Evolutionary conservation across 306 rosid genomes (phyloP).

Genomic region (Glycine tomentella): DNA sequence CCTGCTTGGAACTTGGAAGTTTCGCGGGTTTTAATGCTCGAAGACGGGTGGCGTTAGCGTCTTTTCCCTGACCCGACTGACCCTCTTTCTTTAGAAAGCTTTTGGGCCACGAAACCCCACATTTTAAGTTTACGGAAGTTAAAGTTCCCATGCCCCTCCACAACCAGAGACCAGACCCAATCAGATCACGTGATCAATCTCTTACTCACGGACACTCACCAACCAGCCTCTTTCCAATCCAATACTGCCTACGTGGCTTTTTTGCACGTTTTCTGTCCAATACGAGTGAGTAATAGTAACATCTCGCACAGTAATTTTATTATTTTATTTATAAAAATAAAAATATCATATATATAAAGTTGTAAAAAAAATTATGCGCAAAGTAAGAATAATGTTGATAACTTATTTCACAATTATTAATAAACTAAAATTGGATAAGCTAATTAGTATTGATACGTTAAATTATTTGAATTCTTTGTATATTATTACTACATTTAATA

Average conservation of each 20-base stretch:
- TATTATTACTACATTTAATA: too few species aligned
- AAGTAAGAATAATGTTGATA: too few species aligned
- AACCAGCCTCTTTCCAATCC: neutral
- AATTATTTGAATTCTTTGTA: too few species aligned
- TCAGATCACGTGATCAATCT: slow-evolving; percentile 31
- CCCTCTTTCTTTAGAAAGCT: neutral
- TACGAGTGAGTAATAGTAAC: too few species aligned
- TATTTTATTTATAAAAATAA: too few species aligned
- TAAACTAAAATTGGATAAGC: too few species aligned
- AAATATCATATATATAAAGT: too few species aligned
- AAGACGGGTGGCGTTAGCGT: neutral
- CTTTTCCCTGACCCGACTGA: neutral
- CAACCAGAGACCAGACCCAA: slow-evolving; percentile 16
- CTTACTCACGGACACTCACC: neutral
- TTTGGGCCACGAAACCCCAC: slow-evolving; percentile 34
- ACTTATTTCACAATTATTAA: too few species aligned
- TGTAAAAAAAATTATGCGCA: too few species aligned
- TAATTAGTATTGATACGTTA: too few species aligned
- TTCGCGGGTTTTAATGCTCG: slow-evolving; percentile 62
- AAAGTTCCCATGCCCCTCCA: neutral
- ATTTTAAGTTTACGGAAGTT: slow-evolving; percentile 8
- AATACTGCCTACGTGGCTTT: neutral
- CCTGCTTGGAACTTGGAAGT: slow-evolving; percentile 53
- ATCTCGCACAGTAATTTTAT: too few species aligned
- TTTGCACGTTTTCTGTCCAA: slow-evolving; percentile 10